A percentile compares a stretch with the other conserved stretches of the same genome.
Conservation (phyloP, 305 asterid species). For the Ajuga reptans region DNA sequence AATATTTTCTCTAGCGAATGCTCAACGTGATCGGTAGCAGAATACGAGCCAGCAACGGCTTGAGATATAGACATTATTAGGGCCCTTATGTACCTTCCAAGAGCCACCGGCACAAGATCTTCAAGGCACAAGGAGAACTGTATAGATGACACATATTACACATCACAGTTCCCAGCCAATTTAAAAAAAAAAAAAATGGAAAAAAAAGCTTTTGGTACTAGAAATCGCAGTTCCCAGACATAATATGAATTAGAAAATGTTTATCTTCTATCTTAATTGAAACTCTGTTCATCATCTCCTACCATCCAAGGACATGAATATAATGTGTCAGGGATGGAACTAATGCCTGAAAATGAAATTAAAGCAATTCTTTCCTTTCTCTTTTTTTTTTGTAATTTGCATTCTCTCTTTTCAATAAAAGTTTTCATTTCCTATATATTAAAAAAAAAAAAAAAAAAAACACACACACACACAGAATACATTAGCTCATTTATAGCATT, state of each 20-base stretch:
- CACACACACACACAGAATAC: no score
- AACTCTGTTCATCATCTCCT: neutral
- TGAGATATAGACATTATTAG: slow-evolving; percentile 46
- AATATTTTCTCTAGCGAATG: slow-evolving; percentile 79
- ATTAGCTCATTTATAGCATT: neutral
- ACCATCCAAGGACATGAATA: neutral
- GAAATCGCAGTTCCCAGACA: neutral
- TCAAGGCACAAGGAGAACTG: slow-evolving; percentile 97
- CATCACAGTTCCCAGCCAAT: slow-evolving; percentile 15
- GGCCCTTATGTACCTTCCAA: slow-evolving; percentile 83
- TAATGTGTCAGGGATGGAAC: neutral
- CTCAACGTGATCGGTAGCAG: slow-evolving; percentile 41
- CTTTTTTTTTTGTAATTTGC: no score
- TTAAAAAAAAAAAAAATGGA: slow-evolving; percentile 3
- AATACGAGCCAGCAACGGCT: slow-evolving; percentile 34
- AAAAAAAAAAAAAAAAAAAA: no score
- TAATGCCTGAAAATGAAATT: neutral
- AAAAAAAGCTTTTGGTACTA: neutral
- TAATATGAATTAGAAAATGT: neutral
- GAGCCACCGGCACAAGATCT: slow-evolving; percentile 87
- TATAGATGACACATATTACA: slow-evolving; percentile 28
- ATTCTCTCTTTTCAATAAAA: no score
- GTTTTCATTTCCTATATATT: no score
- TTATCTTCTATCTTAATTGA: neutral
- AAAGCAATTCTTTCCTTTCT: no score